Base-by-base conservation (phyloP, 768 basidiomycete genomes). In the Kwoniella heveanensis region DNA sequence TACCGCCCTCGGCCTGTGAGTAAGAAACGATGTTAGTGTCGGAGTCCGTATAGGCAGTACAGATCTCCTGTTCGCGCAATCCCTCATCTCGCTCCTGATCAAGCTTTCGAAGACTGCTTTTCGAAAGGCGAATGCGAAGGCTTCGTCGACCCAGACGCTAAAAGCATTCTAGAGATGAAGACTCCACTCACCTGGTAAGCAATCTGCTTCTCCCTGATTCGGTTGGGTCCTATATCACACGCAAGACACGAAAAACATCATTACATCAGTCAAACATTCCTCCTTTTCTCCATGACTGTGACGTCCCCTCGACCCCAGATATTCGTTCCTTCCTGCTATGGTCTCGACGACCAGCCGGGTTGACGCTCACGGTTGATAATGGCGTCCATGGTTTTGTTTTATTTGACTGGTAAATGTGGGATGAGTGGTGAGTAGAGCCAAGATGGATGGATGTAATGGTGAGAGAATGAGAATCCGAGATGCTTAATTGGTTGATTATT, bases 191-290 rank as follows among this genome's bases (percentile, higher is more conserved):
- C 69, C 60, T 71, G 73, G 26, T 68, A 56, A 39, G 69, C 69
- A 47, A 70, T 70, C 61, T 75, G 73, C 66, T 70, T 75, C 49
- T 64, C 69, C 66, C 65, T 47, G 47, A 75, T 58, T 15, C 48
- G 54, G 57, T 68, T 68, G 32, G 71, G 64, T 51, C 66, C 73
- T 75, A 47, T 22, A 10, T 44, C 10, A 44, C 39, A 44, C 39
- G 39, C 19, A 44, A 44, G 13, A 44, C 39, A 17, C 39, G 19
- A 44, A 44, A 13, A 44, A 6, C 6, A 6, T 13, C 39, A 44
- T 44, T 17, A 9, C 39, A 44, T 44, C 39, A 44, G 39, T 44
- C 39, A 7, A 3, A 3, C 39, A 44, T 10, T 44, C 39, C 36
- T 22, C 21, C 24, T 36, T 69, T 47, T 64, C 65, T 54, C 24